A percentile compares a stretch with the other conserved stretches of the same genome.
Conservation (phyloP, 345 rosid species). For the Crucihimalaya himalaica region DNA sequence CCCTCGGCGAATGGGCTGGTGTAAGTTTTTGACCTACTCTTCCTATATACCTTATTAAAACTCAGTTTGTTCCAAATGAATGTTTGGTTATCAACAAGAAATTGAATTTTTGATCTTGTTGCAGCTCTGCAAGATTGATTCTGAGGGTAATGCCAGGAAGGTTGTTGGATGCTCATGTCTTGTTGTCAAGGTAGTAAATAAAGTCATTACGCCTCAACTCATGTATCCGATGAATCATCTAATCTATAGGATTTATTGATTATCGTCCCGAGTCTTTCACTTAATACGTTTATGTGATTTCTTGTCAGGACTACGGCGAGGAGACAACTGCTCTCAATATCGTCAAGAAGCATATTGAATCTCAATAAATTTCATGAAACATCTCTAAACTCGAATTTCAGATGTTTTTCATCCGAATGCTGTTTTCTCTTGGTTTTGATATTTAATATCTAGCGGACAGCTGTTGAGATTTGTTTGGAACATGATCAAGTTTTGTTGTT, state of each 20-base stretch:
- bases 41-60: background rate
- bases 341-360: conserved; percentile 41
- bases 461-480: conserved; percentile 32
- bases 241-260: background rate
- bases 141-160: conserved; percentile 86
- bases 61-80: background rate
- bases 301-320: conserved; percentile 43
- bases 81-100: background rate
- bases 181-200: conserved; percentile 64
- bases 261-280: background rate
- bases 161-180: conserved; percentile 87
- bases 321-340: conserved; percentile 42
- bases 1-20: conserved; percentile 94
- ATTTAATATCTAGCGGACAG: conserved; percentile 29
- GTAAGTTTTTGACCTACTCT: conserved; percentile 47
- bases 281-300: background rate
- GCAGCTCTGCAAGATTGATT: conserved; percentile 86
- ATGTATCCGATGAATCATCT: background rate
- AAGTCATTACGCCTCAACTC: background rate
- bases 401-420: conserved; percentile 15
- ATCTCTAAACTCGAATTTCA: conserved; percentile 17
- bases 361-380: conserved; percentile 30
- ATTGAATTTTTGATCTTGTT: background rate
- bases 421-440: conserved; percentile 36
- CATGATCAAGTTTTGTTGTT: conserved; percentile 33